phyloP scores from a whole-genome alignment of 768 basidiomycete species.

The Pholiota molesta region DNA sequence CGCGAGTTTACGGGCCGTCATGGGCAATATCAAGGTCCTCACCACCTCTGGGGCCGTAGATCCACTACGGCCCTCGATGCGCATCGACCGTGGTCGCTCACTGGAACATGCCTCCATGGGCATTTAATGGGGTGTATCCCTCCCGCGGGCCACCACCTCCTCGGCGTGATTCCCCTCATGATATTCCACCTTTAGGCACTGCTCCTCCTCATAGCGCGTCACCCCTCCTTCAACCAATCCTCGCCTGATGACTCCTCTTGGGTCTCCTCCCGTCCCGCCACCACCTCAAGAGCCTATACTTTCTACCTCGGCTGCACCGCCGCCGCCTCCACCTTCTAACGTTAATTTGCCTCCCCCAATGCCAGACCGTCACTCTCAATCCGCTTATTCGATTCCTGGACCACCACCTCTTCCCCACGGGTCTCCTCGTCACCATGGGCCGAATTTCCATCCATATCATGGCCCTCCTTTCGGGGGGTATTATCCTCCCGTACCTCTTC shows the following conservation, averaged over 20 bases:
- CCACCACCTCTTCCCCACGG: background rate
- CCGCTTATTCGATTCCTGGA: background rate
- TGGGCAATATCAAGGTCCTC: conserved; percentile 1
- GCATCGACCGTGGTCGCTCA: conserved; percentile 11
- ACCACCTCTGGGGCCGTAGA: conserved; percentile 12
- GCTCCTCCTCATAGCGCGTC: conserved; percentile 17
- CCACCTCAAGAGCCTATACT: background rate
- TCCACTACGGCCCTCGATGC: conserved; percentile 10
- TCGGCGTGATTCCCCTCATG: background rate
- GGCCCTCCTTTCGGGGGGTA: background rate
- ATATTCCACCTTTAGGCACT: conserved; percentile 1
- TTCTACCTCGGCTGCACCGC: background rate
- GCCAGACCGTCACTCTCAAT: background rate
- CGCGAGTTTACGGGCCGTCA: background rate
- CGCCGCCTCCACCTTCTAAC: conserved; percentile 1
- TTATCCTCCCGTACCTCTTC: conserved; percentile 1
- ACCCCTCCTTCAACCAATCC: background rate
- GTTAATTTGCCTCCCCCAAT: background rate
- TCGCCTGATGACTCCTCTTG: background rate
- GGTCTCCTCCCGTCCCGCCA: background rate
- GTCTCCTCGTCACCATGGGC: too few species aligned
- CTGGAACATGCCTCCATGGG: conserved; percentile 14
- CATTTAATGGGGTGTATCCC: conserved; percentile 5
- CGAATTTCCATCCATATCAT: background rate
- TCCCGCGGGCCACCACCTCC: conserved; percentile 12